phyloP scores from a whole-genome alignment of 768 basidiomycete genomes.

The Psilocybe cyanescens region DNA sequence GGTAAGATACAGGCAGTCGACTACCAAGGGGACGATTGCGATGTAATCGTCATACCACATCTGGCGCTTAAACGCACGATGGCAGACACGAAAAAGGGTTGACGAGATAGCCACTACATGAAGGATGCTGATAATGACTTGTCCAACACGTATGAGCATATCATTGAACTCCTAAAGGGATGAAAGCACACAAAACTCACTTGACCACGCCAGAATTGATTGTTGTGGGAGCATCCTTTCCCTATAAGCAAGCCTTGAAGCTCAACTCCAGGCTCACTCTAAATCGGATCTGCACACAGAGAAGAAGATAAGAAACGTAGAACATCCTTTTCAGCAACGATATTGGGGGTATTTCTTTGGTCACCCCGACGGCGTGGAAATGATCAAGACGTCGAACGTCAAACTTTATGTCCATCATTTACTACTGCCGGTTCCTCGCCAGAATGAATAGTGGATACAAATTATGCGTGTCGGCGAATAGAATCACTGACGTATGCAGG shows the following conservation, averaged over 20 bases:
- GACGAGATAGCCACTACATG: constrained; percentile 1
- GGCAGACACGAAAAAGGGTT: constrained; percentile 3
- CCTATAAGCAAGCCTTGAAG: background rate
- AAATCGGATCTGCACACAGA: too few relatives aligned
- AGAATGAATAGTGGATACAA: too few relatives aligned
- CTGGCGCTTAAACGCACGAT: background rate
- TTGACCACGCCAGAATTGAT: constrained; percentile 1
- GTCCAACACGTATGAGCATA: background rate
- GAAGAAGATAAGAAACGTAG: too few relatives aligned
- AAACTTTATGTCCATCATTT: too few relatives aligned
- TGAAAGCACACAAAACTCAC: background rate
- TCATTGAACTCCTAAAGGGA: background rate
- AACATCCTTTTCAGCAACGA: too few relatives aligned
- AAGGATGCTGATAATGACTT: constrained; percentile 5
- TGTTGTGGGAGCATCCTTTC: background rate
- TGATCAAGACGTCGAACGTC: too few relatives aligned
- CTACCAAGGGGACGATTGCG: background rate
- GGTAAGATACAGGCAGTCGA: constrained; percentile 3
- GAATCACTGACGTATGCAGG: too few relatives aligned
- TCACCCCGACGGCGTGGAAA: too few relatives aligned
- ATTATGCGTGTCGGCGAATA: too few relatives aligned
- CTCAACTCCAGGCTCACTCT: background rate
- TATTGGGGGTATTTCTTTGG: too few relatives aligned
- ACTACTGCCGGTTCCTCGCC: too few relatives aligned
- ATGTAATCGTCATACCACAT: constrained; percentile 10